phyloP scores from a whole-genome alignment of 805 yeast species.

The Zygosaccharomyces kombuchaensis region DNA sequence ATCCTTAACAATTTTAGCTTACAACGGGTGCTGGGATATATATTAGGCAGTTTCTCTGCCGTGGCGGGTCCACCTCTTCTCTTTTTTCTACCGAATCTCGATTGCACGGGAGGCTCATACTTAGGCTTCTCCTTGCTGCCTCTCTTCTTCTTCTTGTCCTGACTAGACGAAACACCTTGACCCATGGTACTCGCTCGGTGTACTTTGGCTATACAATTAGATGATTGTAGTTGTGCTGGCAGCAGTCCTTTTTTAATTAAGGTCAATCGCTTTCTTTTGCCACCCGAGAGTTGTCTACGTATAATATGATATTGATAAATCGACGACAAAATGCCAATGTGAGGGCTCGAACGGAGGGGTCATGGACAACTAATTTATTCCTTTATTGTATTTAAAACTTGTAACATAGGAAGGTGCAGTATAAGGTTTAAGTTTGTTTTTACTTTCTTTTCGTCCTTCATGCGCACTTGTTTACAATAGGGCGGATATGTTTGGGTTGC shows the following conservation, averaged over 20 bases:
- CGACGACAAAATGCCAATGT: neutral
- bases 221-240: neutral
- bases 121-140: conserved; percentile 85
- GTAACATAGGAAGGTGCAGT: too few relatives aligned
- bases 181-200: conserved; percentile 26
- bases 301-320: neutral
- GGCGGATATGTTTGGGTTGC: too few relatives aligned
- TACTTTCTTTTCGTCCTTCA: too few relatives aligned
- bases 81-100: conserved; percentile 87
- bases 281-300: neutral
- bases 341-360: neutral
- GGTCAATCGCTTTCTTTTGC: neutral
- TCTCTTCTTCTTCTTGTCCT: conserved; percentile 46
- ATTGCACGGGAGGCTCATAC: conserved; percentile 97
- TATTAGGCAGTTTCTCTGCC: conserved; percentile 74
- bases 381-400: too few relatives aligned
- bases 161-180: conserved; percentile 36
- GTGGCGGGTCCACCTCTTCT: conserved; percentile 87
- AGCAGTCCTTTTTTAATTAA: neutral
- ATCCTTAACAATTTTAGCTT: conserved; percentile 83
- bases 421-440: too few relatives aligned
- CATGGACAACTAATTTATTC: too few relatives aligned
- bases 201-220: neutral
- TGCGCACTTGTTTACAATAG: too few relatives aligned
- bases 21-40: conserved; percentile 90